These are phyloP conservation scores for Acrasis kona DNA, from an alignment of 78 protist genomes.

Conservation along the genomic window DNA sequence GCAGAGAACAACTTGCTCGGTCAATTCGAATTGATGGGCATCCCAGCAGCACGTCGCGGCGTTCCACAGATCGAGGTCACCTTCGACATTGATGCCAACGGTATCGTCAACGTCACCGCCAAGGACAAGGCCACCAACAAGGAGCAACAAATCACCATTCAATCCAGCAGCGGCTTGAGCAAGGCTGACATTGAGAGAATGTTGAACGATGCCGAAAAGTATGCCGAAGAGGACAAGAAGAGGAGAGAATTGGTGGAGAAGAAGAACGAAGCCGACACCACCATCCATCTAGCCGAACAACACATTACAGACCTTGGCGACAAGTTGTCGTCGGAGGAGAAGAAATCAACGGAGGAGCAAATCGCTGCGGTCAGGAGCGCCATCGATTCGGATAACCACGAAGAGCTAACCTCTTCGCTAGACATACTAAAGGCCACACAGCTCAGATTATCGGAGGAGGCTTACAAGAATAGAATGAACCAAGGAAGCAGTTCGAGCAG, in stretches of 20 bases:
- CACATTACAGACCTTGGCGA: conserved; percentile 27
- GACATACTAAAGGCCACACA: conserved; percentile 13
- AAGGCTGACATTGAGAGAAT: conserved; percentile 85
- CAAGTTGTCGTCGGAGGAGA: not conserved
- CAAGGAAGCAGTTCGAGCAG: not conserved
- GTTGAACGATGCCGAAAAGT: conserved; percentile 87
- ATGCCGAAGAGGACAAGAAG: conserved; percentile 39
- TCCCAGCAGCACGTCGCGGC: conserved; percentile 93
- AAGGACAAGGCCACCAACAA: conserved; percentile 95
- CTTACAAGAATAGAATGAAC: conserved; percentile 8
- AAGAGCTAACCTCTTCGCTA: not conserved
- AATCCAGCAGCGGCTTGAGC: conserved; percentile 87
- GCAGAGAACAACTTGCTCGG: conserved; percentile 92
- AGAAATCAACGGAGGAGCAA: not conserved
- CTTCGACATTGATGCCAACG: conserved; percentile 88
- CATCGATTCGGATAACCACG: not conserved
- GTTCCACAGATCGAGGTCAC: conserved; percentile 83
- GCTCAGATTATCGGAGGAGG: conserved; percentile 7
- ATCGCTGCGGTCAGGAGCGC: conserved; percentile 1
- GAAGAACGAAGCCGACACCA: conserved; percentile 57
- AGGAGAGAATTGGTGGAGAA: conserved; percentile 53
- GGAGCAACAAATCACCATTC: conserved; percentile 60
- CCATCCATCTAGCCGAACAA: conserved; percentile 44
- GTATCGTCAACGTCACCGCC: conserved; percentile 86
- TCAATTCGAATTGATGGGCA: conserved; percentile 80